phyloP scores from a whole-genome alignment of 2,329 filamentous ascomycete species.

The Dactylellina sp. region DNA sequence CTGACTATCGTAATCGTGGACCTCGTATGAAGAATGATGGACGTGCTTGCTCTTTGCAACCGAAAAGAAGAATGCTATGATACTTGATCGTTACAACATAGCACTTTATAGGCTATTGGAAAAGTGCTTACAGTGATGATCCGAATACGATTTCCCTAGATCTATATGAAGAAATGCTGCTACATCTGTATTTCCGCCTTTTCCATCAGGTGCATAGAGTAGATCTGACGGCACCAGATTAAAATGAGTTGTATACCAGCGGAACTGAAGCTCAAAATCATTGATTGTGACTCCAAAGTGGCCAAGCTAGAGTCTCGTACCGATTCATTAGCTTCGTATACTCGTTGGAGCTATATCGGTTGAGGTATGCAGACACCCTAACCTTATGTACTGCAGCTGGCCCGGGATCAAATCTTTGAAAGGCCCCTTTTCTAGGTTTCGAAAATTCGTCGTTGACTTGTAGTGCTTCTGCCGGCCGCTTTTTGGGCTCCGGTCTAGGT shows the following conservation, averaged over 20 bases:
- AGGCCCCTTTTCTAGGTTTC: constrained; percentile 61
- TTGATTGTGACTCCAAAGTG: constrained; percentile 61
- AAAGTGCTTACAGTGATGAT: constrained; percentile 66
- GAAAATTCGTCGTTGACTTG: constrained; percentile 61
- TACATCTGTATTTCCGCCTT: constrained; percentile 62
- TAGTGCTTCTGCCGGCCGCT: constrained; percentile 58
- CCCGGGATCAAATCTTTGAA: constrained; percentile 61
- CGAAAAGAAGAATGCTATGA: constrained; percentile 43
- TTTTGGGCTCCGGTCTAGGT: constrained; percentile 58
- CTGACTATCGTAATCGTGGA: constrained; percentile 78
- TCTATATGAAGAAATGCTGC: constrained; percentile 70
- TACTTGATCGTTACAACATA: neutral
- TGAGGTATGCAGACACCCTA: too few relatives aligned
- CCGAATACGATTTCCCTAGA: constrained; percentile 66
- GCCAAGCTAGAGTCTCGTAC: constrained; percentile 59
- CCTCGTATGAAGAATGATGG: constrained; percentile 77
- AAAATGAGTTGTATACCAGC: constrained; percentile 62
- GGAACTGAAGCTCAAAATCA: constrained; percentile 59
- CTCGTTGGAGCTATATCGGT: too few relatives aligned
- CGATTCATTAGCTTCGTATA: too few relatives aligned
- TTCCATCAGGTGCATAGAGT: constrained; percentile 59
- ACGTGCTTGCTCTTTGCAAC: constrained; percentile 66
- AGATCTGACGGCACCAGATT: constrained; percentile 62
- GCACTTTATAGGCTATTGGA: neutral
- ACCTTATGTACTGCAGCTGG: constrained; percentile 62